Evolutionary conservation across 441 rosid genomes (phyloP), one percentile per base, ranked within the genome.

Genomic region (Populus hybrid): DNA sequence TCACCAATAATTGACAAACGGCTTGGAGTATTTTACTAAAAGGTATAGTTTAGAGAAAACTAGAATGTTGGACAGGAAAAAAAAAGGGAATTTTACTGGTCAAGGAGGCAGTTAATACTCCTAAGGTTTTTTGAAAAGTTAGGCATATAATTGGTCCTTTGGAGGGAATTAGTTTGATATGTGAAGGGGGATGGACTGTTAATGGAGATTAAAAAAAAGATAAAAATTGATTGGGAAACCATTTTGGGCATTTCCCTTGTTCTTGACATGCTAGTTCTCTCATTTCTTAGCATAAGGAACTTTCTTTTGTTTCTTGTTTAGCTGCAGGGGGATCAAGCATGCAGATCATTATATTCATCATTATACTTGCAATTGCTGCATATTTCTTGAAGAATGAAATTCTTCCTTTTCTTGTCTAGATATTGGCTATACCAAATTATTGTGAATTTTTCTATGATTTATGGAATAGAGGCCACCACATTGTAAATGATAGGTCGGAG

Each of bases 271-370:
- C 26, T 12, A 20, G 3, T 42, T 69, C 45, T 72, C 35, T 3
- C 11, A 7, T 69, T 36, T 45, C 23, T 71, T 6, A 63, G 67
- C 2, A 1, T 4, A 61, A 61, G 65, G 65, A 61, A 21, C 63
- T 20, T 56, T 61, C 12, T 61, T 61, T 61, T 61, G 26, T 61
- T 33, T 29, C 28, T 23, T n/a, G 1, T 64, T 78, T 69, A 29
- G 80, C 74, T 83, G 84, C 92, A 88, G 94, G 87, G 50, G 90
- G 87, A 65, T 73, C 69, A 31, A 84, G 80, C 74, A 59, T 85
- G 74, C 84, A 88, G 91, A 72, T 84, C 74, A 80, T 89, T 29
- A 65, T 92, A 69, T 64, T 89, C 45, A 40, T 90, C 36, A 38
- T 88, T 38, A 72, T 88, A n/a, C 78, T 89, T 21, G 89, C 93